Evolutionary conservation across 225 moss, liverwort and hornwort species (phyloP), one percentile per base, ranked within the genome.

Genomic region (Pseudoscleropodium purum): DNA sequence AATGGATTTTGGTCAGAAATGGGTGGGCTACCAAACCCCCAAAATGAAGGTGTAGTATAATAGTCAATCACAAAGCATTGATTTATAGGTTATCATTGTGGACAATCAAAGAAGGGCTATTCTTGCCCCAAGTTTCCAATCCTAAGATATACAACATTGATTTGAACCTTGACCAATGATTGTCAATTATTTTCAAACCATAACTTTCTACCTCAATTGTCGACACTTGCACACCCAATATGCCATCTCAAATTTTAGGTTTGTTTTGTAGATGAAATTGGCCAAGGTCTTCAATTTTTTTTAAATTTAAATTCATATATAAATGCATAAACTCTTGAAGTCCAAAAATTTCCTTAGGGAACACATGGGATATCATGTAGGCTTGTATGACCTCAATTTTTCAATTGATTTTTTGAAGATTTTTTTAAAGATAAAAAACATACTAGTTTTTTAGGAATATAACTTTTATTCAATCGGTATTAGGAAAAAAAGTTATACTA

Each of bases 101-200:
- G 39, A 59, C 19, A 27, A 54, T 78, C 0, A 2, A n/a, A 3
- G 3, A 1, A 2, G 0, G 15, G 2, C 5, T 26, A 27, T 18
- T 79, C 5, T n/a, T 39, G 8, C 8, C 16, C 16, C 0, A 79
- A n/a, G 6, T 51, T 87, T 56, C 16, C 2, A 87, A 26, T 59
- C 12, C 41, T 31, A 63, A 45, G 2, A 45, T 37, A 21, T 45
- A 10, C 3, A 31, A 62, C 14, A 62, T 45, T 33, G 7, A 21
- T 82, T 63, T 9, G 20, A 31, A 45, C 33, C 14, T 62, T 63
- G 12, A 23, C 9, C 62, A 59, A 45, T 19, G 15, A 13, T 81
- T 43, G 19, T 43, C 8, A 27, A 41, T 81, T 43, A 61, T 41
- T 39, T 61, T 4, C 3, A 39, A 80, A 60, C 18, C 5, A 29